Evolutionary conservation across 169 alveolate genomes (phyloP), one percentile per base, ranked within the genome.

Genomic region (Cryptosporidium ryanae): DNA sequence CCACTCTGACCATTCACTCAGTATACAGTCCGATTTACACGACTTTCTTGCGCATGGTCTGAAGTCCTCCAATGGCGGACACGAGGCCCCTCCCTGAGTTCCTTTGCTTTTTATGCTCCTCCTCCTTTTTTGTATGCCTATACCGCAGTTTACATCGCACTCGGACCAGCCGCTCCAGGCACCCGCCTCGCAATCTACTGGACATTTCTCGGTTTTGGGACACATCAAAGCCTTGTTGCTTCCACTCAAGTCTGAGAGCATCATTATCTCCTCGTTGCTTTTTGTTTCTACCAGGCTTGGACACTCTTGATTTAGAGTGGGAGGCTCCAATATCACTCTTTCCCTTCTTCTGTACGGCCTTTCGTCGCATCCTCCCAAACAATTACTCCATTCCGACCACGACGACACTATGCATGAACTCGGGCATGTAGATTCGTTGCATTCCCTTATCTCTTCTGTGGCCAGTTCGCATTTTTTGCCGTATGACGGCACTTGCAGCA

Each of bases 331-430:
- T 7, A 68, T 50, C 67, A 29, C 27, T 32, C 83, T 50, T 32
- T 68, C 83, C 2, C 83, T 48, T 29, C 65, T 68, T 43, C 64
- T 68, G 10, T 18, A 52, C 15, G 83, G 83, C 6, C 31, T 68
- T 34, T 52, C 91, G 27, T 82, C 91, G 52, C 94, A 91, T 52
- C 71, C 65, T 27, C 71, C 92, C 25, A 87, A 49, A 90, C 94
- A 91, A n/a, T n/a, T 67, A 13, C 82, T 55, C 94, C 94, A 91
- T 59, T 71, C 91, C 17, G 82, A 68, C 94, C 94, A 91, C 10
- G 61, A 64, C 15, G 90, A 70, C 54, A 91, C 82, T 67, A 13
- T 66, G 64, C 94, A 91, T 52, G 89, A 90, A 25, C 82, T 70
- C 2, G 82, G 82, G 54, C 94, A 91, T 27, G 90, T 55, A 2